Evolutionary conservation across 768 basidiomycete genomes (phyloP).

Genomic region (Naganishia vaughanmartiniae): DNA sequence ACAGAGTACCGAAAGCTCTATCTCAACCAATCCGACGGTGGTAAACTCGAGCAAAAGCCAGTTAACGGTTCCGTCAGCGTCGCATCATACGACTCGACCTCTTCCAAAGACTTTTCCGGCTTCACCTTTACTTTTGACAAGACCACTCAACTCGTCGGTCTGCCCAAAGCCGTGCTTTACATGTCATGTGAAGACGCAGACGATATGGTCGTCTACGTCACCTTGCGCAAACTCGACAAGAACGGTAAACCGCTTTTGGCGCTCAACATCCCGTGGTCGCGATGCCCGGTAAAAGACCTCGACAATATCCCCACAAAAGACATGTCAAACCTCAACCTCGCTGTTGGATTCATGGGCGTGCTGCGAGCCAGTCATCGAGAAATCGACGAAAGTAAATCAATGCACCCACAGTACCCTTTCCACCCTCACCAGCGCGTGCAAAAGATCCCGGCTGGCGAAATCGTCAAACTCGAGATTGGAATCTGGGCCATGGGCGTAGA

Average conservation of each 20-base stretch:
- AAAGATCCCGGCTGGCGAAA: conserved; percentile 28
- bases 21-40: conserved; percentile 20
- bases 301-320: conserved; percentile 30
- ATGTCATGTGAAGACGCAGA: conserved; percentile 32
- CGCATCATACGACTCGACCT: conserved; percentile 1
- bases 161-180: conserved; percentile 30
- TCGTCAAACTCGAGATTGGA: conserved; percentile 34
- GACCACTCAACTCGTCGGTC: conserved; percentile 31
- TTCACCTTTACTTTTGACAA: conserved; percentile 31
- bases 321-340: conserved; percentile 9
- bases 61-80: not conserved
- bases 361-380: conserved; percentile 21
- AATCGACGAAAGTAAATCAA: conserved; percentile 21
- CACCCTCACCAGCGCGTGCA: conserved; percentile 8
- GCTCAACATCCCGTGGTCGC: conserved; percentile 27
- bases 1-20: conserved; percentile 33
- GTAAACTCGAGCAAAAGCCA: conserved; percentile 15
- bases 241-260: conserved; percentile 32
- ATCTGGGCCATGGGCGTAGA: conserved; percentile 34
- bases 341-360: conserved; percentile 10
- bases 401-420: conserved; percentile 23
- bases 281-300: conserved; percentile 7
- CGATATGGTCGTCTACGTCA: conserved; percentile 35
- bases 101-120: conserved; percentile 14
- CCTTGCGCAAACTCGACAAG: conserved; percentile 36